These are phyloP conservation scores for Circinella minor DNA, from an alignment of 371 early-diverging fungal genomes.

Conservation along the genomic window DNA sequence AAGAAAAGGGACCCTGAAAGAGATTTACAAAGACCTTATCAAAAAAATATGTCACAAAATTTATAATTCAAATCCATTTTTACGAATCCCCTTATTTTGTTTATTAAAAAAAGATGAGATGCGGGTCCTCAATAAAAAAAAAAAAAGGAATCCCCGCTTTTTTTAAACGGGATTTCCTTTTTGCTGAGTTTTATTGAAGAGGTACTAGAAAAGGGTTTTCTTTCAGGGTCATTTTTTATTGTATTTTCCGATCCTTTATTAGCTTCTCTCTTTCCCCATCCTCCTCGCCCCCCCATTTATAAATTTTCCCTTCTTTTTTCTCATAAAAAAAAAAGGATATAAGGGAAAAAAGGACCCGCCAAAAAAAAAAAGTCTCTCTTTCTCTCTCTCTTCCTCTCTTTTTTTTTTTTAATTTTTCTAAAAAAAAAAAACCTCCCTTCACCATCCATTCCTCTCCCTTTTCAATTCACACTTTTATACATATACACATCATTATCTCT, in stretches of 20 bases:
- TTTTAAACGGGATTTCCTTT: background rate
- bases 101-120: background rate
- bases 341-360: conserved; percentile 5
- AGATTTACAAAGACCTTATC: too few relatives aligned
- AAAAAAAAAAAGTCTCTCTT: background rate
- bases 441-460: background rate
- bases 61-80: too few relatives aligned
- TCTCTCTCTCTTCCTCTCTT: too few relatives aligned
- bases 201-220: background rate
- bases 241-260: conserved; percentile 5
- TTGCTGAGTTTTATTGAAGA: background rate
- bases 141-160: background rate
- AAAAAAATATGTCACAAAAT: too few relatives aligned
- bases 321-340: background rate
- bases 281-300: background rate
- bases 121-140: background rate
- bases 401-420: background rate
- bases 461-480: background rate
- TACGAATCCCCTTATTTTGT: too few relatives aligned
- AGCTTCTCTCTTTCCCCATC: background rate
- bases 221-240: background rate
- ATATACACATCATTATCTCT: background rate
- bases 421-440: background rate
- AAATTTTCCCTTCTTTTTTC: background rate
- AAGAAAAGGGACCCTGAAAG: too few relatives aligned